Conservation (phyloP, 345 rosid genomes). For the Salix arbutifolia region DNA sequence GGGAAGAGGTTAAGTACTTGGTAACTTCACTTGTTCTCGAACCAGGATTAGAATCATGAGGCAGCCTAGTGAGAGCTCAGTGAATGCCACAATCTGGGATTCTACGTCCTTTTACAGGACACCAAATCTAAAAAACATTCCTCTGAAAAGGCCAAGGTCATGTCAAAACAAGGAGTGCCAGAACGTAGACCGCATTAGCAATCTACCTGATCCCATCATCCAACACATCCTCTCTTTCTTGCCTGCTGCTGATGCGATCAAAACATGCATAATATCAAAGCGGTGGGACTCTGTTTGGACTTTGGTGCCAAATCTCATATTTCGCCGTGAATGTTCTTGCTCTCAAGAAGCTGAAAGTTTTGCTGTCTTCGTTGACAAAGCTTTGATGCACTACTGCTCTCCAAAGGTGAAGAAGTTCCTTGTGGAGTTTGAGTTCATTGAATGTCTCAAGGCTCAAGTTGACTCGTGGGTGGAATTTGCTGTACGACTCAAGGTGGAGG, state of each 20-base stretch:
- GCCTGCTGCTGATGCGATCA: slow-evolving; percentile 5
- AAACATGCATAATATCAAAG: slow-evolving; percentile 4
- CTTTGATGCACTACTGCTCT: not conserved
- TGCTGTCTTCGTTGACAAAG: not conserved
- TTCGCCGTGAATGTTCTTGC: not conserved
- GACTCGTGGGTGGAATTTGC: slow-evolving; percentile 1
- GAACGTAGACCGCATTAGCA: slow-evolving; percentile 7
- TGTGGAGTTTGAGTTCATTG: not conserved
- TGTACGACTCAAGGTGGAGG: not conserved
- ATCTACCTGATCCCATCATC: slow-evolving; percentile 10
- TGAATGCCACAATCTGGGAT: not conserved
- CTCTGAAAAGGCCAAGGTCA: not conserved
- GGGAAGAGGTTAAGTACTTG: too few relatives aligned
- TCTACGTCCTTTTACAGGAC: not conserved
- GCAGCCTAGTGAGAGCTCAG: not conserved
- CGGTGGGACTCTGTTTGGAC: slow-evolving; percentile 17
- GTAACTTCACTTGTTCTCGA: too few relatives aligned
- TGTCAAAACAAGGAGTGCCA: not conserved
- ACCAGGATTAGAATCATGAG: too few relatives aligned
- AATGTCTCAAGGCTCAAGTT: not conserved
- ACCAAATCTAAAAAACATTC: not conserved
- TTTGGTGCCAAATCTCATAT: slow-evolving; percentile 2
- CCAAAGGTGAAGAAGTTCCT: not conserved
- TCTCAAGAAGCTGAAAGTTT: not conserved
- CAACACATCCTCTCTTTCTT: slow-evolving; percentile 10